phyloP scores from a whole-genome alignment of 1,139 yeast genomes.

The Geotrichum fermentans region DNA sequence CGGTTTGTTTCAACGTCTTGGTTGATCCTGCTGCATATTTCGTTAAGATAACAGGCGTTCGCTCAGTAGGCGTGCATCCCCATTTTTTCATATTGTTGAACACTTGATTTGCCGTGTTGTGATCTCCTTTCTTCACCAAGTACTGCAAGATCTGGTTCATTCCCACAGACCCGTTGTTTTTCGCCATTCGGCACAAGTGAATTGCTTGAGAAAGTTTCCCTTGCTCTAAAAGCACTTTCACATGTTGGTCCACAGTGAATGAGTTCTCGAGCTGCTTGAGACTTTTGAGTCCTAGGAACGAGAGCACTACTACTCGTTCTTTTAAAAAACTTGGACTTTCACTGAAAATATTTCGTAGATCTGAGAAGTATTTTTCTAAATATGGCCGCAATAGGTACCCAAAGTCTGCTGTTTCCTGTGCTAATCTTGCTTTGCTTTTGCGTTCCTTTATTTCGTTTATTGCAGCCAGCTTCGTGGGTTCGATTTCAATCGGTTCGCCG shows the following conservation, averaged over 20 bases:
- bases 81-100: conserved; percentile 19
- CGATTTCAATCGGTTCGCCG: not conserved
- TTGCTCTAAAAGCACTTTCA: conserved; percentile 8
- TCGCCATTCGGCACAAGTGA: conserved; percentile 20
- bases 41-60: conserved; percentile 15
- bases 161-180: conserved; percentile 17
- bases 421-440: conserved; percentile 11
- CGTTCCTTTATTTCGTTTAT: conserved; percentile 6
- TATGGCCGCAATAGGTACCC: conserved; percentile 15
- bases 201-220: conserved; percentile 16
- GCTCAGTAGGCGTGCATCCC: conserved; percentile 18
- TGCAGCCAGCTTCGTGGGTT: not conserved
- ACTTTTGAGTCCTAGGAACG: conserved; percentile 15
- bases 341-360: conserved; percentile 5
- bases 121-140: conserved; percentile 3
- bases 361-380: conserved; percentile 15
- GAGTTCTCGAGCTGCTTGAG: conserved; percentile 14
- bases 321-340: conserved; percentile 11
- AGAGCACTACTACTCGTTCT: conserved; percentile 14
- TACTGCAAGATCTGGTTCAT: conserved; percentile 18
- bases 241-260: conserved; percentile 17
- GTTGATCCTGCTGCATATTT: not conserved
- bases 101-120: conserved; percentile 13
- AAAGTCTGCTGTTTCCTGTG: conserved; percentile 13
- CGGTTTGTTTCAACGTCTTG: conserved; percentile 2